A percentile compares a stretch with the other conserved stretches of the same genome.
phyloP scores from a whole-genome alignment of 2,329 filamentous ascomycete species.

The Aureobasidium sp. region DNA sequence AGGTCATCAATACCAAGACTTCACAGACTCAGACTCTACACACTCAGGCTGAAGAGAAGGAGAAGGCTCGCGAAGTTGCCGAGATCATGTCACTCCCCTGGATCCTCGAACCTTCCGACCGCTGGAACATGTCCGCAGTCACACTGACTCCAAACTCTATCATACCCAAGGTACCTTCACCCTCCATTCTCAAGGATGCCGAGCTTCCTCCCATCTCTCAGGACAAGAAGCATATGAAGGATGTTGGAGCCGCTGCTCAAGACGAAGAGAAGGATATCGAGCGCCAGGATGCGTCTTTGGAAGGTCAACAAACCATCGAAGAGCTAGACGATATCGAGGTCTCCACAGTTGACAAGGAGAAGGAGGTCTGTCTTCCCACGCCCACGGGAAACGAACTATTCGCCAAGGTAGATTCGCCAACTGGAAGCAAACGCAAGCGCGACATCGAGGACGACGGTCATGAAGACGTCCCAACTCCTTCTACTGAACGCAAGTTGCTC shows the following conservation, averaged over 20 bases:
- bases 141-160: not conserved
- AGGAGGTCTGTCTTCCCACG: not conserved
- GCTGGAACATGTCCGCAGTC: not conserved
- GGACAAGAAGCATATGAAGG: not conserved
- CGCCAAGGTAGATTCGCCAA: not conserved
- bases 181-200: not conserved
- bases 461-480: not conserved
- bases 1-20: not conserved
- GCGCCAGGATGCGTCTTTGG: not conserved
- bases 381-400: not conserved
- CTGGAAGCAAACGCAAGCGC: conserved; percentile 10
- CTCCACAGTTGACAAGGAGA: not conserved
- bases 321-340: not conserved
- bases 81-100: not conserved
- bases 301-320: not conserved
- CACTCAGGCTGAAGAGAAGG: not conserved
- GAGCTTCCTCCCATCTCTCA: not conserved
- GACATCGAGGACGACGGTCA: conserved; percentile 1
- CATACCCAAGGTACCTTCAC: not conserved
- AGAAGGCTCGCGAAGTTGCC: not conserved
- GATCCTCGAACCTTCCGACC: not conserved
- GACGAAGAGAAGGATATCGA: not conserved
- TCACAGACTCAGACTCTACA: not conserved
- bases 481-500: not conserved
- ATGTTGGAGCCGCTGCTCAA: not conserved